Evolutionary conservation across 2,329 filamentous ascomycete species (phyloP), one percentile per base, ranked within the genome.

Genomic region (Colletotrichum cereale): DNA sequence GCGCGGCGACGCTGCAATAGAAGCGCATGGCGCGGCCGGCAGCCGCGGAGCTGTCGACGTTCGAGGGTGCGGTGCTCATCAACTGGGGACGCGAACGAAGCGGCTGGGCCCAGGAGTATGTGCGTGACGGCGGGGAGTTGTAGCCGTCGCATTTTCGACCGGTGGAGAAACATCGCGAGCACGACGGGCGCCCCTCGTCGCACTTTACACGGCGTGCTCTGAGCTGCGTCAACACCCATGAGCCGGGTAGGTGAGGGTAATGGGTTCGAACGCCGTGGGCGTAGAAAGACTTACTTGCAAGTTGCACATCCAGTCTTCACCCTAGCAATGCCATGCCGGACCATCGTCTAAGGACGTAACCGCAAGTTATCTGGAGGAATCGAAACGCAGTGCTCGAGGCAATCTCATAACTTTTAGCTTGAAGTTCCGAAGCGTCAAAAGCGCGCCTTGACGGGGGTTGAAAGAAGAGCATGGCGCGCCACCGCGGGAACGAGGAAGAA

Each of bases 281-380:
- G 26, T 1, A 3, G 8, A 2, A 11, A 34, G 14, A 74, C 72
- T 48, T 56, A 73, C 71, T 73, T 75, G 74, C 74, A 75, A 10
- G 74, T 75, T 5, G 26, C 52, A 29, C 74, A 75, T 5, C 74
- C 74, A 3, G 65, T 73, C 52, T 63, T 74, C n/a, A 67, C 60
- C 57, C 71, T 75, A 21, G 34, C 53, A 12, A 47, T 47, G 42
- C 61, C 65, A 2, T 26, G 42, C 11, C 65, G 56, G 48, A 57
- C 31, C 67, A 71, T 71, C 14, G 10, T 38, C 3, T n/a, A 5
- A 7, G 12, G 62, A 18, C 8, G 14, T 5, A 58, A 11, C 14
- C 3, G 47, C 63, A 34, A n/a, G 31, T 21, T 47, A 0, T n/a
- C 4, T 12, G 4, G 11, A 3, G 10, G 29, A 29, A 16, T 7